phyloP scores from a whole-genome alignment of 2,329 filamentous ascomycete species.

The Epichloe brachyelytri region DNA sequence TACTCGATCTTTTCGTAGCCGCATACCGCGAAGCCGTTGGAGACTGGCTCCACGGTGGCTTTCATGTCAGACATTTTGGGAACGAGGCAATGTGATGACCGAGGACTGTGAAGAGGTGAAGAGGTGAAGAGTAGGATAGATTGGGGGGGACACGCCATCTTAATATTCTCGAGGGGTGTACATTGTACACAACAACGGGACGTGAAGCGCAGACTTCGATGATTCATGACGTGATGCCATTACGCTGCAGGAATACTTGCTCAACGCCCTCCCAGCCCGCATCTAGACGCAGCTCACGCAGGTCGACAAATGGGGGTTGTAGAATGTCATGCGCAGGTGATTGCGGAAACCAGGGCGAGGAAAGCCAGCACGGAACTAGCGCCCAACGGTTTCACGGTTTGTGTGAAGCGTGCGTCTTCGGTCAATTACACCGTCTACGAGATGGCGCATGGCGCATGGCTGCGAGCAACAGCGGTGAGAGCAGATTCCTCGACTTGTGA shows the following conservation, averaged over 20 bases:
- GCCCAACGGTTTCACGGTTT: no score
- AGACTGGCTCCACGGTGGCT: slow-evolving; percentile 50
- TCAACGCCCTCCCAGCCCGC: neutral
- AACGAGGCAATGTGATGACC: slow-evolving; percentile 10
- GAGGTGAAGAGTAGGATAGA: neutral
- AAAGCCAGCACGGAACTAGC: no score
- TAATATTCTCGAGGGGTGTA: no score
- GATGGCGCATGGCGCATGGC: neutral
- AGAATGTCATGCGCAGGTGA: neutral
- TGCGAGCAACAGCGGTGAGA: neutral
- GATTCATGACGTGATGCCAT: slow-evolving; percentile 1
- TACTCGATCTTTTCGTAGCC: slow-evolving; percentile 68
- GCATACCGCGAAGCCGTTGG: slow-evolving; percentile 54
- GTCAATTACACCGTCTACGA: no score
- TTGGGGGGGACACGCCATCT: no score
- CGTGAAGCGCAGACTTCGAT: neutral
- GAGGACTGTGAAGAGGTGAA: neutral
- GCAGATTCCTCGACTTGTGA: no score
- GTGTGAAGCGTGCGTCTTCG: no score
- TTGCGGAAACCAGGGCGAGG: no score
- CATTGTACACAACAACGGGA: no score
- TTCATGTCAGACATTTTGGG: slow-evolving; percentile 53
- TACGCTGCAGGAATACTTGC: neutral
- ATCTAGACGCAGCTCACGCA: neutral
- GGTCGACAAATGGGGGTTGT: neutral